phyloP scores from a whole-genome alignment of 108 stramenopile species.

The Fistulifera solaris region DNA sequence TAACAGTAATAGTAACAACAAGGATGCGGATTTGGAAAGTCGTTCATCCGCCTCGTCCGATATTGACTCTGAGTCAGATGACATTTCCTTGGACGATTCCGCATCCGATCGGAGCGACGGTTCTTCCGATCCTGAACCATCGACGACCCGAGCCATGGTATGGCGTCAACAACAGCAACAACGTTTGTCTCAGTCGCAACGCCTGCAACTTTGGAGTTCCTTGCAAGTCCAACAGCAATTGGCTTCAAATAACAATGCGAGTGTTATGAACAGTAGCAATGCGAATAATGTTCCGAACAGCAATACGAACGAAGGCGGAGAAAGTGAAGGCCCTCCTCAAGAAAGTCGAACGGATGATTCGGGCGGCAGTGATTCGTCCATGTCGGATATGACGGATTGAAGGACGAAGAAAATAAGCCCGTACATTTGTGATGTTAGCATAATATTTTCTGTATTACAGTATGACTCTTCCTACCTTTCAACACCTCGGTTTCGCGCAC shows the following conservation, averaged over 20 bases:
- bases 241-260: too few species aligned
- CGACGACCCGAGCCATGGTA: constrained; percentile 49
- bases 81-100: constrained; percentile 56
- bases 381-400: constrained; percentile 40
- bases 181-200: constrained; percentile 6
- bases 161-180: constrained; percentile 53
- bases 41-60: constrained; percentile 53
- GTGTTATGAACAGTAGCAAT: too few species aligned
- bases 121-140: constrained; percentile 31
- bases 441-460: background rate
- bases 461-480: too few species aligned
- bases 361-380: constrained; percentile 48
- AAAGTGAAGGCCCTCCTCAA: too few species aligned
- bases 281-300: too few species aligned
- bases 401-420: background rate
- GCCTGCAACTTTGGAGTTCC: too few species aligned
- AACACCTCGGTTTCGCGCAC: constrained; percentile 66
- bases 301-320: too few species aligned
- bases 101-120: constrained; percentile 59
- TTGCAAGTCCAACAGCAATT: too few species aligned
- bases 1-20: background rate
- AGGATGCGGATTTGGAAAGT: constrained; percentile 15
- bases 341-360: constrained; percentile 36
- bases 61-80: constrained; percentile 48
- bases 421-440: background rate